These are phyloP conservation scores for Pseudohalonectria lignicola DNA, from an alignment of 2,329 filamentous ascomycete genomes.

Conservation along the genomic window DNA sequence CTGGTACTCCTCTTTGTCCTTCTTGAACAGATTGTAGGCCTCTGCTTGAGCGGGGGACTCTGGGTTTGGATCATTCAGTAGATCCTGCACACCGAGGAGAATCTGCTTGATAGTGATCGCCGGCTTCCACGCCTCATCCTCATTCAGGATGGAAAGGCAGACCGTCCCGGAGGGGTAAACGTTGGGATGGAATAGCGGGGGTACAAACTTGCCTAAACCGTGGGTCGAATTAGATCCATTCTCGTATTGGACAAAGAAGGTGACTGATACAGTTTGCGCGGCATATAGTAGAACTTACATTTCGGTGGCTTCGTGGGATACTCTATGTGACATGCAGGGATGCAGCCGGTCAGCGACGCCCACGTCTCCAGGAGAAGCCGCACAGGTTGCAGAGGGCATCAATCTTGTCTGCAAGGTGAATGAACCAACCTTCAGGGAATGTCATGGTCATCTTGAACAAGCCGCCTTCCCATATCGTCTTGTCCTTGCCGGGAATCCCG, in stretches of 20 bases:
- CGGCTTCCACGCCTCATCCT: conserved; percentile 97
- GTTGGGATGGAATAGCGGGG: conserved; percentile 95
- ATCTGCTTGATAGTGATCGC: conserved; percentile 99
- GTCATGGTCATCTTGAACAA: conserved; percentile 88
- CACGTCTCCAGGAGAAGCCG: no score
- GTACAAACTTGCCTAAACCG: conserved; percentile 77
- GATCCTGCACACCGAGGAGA: conserved; percentile 86
- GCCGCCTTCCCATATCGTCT: conserved; percentile 97
- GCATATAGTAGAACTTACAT: conserved; percentile 57
- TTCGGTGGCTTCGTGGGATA: conserved; percentile 98
- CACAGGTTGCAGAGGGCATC: no score
- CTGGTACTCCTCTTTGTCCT: conserved; percentile 79
- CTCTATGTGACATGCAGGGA: no score
- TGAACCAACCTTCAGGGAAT: conserved; percentile 79
- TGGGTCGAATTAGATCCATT: conserved; percentile 3
- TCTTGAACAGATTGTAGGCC: conserved; percentile 94
- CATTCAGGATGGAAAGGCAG: conserved; percentile 92
- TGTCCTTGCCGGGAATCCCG: conserved; percentile 88
- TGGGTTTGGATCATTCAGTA: conserved; percentile 92
- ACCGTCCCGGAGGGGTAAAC: conserved; percentile 98
- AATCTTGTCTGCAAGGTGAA: not conserved
- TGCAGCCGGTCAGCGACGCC: no score
- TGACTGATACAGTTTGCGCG: not conserved
- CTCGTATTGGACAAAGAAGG: not conserved
- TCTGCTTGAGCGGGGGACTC: conserved; percentile 95